These are phyloP conservation scores for Herpotrichia juniperi DNA, from an alignment of 2,329 filamentous ascomycete species.

Conservation along the genomic window DNA sequence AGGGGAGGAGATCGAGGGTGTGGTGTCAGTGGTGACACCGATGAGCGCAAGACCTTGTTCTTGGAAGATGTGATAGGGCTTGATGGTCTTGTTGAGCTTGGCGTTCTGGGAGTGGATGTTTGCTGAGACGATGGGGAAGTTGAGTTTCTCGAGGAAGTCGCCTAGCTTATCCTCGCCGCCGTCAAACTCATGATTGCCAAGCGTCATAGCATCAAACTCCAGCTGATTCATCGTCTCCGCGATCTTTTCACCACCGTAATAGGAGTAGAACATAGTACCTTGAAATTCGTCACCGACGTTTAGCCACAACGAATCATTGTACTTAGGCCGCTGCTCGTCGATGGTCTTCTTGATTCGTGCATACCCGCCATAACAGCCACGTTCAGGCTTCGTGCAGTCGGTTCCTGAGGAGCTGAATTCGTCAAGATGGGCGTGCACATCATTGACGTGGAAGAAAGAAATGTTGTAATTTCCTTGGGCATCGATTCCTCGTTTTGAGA, in stretches of 20 bases:
- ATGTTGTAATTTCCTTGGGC: conserved; percentile 43
- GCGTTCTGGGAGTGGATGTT: conserved; percentile 67
- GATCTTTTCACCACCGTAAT: conserved; percentile 72
- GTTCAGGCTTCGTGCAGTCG: conserved; percentile 62
- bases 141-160: conserved; percentile 66
- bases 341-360: conserved; percentile 67
- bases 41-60: conserved; percentile 67
- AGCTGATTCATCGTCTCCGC: conserved; percentile 69
- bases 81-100: conserved; percentile 66
- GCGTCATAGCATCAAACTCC: conserved; percentile 71
- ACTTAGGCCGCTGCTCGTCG: conserved; percentile 60
- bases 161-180: conserved; percentile 68
- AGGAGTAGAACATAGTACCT: conserved; percentile 71
- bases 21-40: conserved; percentile 67
- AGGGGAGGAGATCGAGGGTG: conserved; percentile 63
- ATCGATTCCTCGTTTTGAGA: conserved; percentile 39
- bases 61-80: conserved; percentile 69
- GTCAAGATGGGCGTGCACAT: conserved; percentile 71
- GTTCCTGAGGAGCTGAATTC: conserved; percentile 66
- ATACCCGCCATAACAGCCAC: conserved; percentile 69
- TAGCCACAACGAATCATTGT: conserved; percentile 67
- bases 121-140: conserved; percentile 68
- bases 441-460: conserved; percentile 72
- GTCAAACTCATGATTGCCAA: conserved; percentile 73
- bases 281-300: conserved; percentile 75